Base-by-base conservation (phyloP, 2,329 filamentous ascomycete genomes). In the Aureobasidium lini region DNA sequence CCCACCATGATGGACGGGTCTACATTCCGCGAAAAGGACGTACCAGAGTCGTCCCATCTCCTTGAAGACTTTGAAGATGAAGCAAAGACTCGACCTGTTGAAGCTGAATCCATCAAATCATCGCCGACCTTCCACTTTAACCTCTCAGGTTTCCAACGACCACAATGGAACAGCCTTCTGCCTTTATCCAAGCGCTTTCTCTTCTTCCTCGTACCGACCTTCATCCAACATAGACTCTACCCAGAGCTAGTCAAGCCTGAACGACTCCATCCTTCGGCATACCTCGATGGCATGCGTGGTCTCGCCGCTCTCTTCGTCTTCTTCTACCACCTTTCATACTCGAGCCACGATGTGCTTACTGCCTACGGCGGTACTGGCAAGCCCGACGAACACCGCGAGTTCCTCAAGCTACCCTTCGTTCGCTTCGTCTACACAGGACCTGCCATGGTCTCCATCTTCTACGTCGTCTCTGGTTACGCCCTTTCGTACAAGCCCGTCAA, bases 391-490 rank as follows among this genome's bases (percentile, higher is more conserved):
- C 32, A 62, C 36, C 60, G 56, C 23, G 50, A 64, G 10, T 56
- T 61, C 13, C 49, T 81, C 63, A 78, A 80, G 65, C 73, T 84
- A 1, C 82, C 81, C 7, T 76, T 84, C 61, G 58, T 84, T 16
- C 75, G 81, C 13, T 71, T 84, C 4, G 73, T 80, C 60, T 84
- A 79, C 66, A 78, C 79, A 54, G 82, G 81, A 0, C 80, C 79
- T 3, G 64, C 81, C 0, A 81, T 81, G 64, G 82, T 85, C 40
- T 81, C 78, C 69, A 71, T 84, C 63, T 86, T 86, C 73, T 85
- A 84, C 66, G 78, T 84, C 65, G 81, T 85, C 46, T 83, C 81
- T 0, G 83, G 83, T 18, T 85, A 84, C 68, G 84, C 82, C 2
- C 73, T 86, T 11, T 80, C 78, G 32, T 77, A 84, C 61, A 65